Percentiles rank a stretch among this genome's conserved stretches.
Evolutionary conservation across 345 rosid species (phyloP).

Genomic region (Linum tenue): DNA sequence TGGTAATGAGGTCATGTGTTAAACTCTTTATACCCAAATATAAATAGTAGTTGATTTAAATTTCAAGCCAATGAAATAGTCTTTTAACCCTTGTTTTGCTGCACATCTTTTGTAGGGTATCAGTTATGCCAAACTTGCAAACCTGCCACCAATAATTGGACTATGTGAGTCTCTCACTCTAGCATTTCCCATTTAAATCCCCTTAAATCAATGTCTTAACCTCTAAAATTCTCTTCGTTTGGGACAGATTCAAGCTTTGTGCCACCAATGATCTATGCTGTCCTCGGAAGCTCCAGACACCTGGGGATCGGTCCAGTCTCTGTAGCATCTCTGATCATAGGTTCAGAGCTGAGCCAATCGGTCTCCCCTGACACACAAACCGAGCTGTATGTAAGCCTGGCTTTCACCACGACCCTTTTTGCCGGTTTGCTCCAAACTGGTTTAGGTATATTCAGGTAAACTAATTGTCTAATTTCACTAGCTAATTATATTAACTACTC

Average conservation of each 20-base stretch:
- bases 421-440: conserved; percentile 95
- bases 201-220: background rate
- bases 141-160: conserved; percentile 85
- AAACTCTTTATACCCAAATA: no score
- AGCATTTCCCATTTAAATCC: background rate
- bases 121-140: conserved; percentile 98
- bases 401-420: conserved; percentile 94
- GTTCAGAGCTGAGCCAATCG: conserved; percentile 75
- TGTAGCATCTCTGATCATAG: conserved; percentile 94
- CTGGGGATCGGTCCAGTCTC: conserved; percentile 97
- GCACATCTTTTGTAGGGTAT: conserved; percentile 55
- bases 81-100: no score
- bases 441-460: conserved; percentile 36
- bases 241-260: conserved; percentile 96
- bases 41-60: no score
- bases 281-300: conserved; percentile 88
- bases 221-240: background rate
- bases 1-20: no score
- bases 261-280: conserved; percentile 78
- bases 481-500: no score
- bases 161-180: conserved; percentile 51
- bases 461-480: no score
- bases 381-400: conserved; percentile 62
- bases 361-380: conserved; percentile 59
- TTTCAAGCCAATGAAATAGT: no score